These are phyloP conservation scores for Tolypocladium sp. DNA, from an alignment of 2,329 filamentous ascomycete genomes.

Conservation along the genomic window DNA sequence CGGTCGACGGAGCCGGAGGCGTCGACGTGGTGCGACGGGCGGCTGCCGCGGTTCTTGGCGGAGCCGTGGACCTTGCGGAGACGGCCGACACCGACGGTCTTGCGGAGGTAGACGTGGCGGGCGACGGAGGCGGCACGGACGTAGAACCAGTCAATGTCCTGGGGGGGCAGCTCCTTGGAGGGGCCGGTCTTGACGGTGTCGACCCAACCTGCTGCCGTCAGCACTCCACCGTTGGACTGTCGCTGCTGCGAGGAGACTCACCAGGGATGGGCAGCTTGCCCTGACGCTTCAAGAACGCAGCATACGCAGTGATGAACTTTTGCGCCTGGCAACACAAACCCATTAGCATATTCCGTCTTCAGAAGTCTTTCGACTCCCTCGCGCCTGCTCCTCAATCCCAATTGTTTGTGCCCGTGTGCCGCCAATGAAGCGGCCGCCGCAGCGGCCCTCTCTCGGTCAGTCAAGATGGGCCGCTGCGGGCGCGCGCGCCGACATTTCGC, in stretches of 20 bases:
- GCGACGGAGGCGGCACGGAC: conserved; percentile 88
- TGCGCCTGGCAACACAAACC: conserved; percentile 55
- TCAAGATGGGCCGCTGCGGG: neutral
- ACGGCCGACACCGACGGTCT: conserved; percentile 97
- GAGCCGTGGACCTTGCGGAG: conserved; percentile 93
- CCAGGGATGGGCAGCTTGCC: conserved; percentile 86
- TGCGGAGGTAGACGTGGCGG: conserved; percentile 98
- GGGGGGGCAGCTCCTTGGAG: conserved; percentile 94
- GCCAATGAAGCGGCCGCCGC: neutral
- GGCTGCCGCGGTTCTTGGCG: conserved; percentile 92
- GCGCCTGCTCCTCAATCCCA: conserved; percentile 51
- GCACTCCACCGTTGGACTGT: neutral
- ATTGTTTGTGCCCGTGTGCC: neutral
- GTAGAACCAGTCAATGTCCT: conserved; percentile 97
- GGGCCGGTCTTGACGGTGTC: conserved; percentile 98
- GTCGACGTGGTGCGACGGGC: conserved; percentile 90
- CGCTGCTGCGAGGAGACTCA: conserved; percentile 34
- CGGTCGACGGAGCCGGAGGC: conserved; percentile 93
- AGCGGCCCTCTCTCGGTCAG: neutral
- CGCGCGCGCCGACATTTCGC: neutral
- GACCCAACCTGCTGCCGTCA: conserved; percentile 67
- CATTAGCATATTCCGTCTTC: conserved; percentile 69
- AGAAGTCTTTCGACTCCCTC: conserved; percentile 66
- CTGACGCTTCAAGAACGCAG: conserved; percentile 87
- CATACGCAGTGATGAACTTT: conserved; percentile 82